Base-by-base conservation (phyloP, 2,329 filamentous ascomycete species). In the Setomelanomma holmii region DNA sequence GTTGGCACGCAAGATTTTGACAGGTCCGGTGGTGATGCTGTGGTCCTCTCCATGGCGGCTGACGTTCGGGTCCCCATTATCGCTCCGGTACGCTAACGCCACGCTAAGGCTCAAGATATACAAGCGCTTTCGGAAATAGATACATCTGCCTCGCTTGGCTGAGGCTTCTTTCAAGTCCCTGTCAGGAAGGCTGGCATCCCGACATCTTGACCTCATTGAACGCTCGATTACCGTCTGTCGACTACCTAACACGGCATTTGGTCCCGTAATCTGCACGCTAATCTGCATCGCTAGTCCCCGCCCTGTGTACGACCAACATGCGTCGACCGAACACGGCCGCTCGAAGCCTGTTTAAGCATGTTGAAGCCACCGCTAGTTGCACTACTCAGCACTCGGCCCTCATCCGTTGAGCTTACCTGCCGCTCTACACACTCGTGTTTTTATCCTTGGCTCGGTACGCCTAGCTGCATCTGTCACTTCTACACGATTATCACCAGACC, bases 21-120 rank as follows among this genome's bases (percentile, higher is more conserved):
- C 42, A 60, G 60, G 58, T 42, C 45, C 50, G 51, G 48, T 44
- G 33, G 50, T 58, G 54, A 58, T 63, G 58, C 49, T 46, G 53
- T 55, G 34, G 51, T n/a, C n/a, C n/a, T n/a, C n/a, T n/a, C n/a
- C n/a, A 49, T 55, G 51, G 51, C 45, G 55, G 51, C 53, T 58
- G 57, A 62, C 36, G 22, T 42, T 48, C 67, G 66, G 66, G 48
- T 67, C 67, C 64, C 67, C 67, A 65, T 53, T 51, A 43, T 48
- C 58, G 51, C 27, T 68, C 67, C 67, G 68, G 43, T n/a, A 51
- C 51, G 45, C 49, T 63, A 53, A n/a, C 53, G 53, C 20, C 24
- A n/a, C 53, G 19, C 44, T 51, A 57, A 56, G 19, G 4, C 58
- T 38, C 2, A 34, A 53, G 43, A 12, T 1, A 36, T 50, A 34